Percentiles rank a stretch among this genome's conserved stretches.
phyloP scores from a whole-genome alignment of 2,329 filamentous ascomycete species.

The Alternaria sp. region DNA sequence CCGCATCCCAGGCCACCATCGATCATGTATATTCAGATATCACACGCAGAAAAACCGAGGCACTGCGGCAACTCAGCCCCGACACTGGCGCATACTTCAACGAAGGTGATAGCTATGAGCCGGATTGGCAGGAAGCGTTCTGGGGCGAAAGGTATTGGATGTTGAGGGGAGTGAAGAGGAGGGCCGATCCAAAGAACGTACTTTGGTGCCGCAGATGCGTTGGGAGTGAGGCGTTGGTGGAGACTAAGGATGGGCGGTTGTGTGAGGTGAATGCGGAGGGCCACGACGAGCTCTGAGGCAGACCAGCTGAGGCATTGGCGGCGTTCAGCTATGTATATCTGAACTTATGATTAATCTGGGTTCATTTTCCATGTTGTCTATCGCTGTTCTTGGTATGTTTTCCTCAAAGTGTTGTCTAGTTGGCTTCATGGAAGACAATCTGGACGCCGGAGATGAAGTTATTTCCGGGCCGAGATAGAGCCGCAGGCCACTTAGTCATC shows the following conservation, averaged over 20 bases:
- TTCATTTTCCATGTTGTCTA: fast-evolving
- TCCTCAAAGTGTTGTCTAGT: neutral
- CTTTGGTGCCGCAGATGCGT: constrained; percentile 36
- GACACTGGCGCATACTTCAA: constrained; percentile 39
- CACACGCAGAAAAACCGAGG: constrained; percentile 22
- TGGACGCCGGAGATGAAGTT: neutral
- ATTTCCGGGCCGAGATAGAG: neutral
- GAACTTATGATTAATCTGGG: neutral
- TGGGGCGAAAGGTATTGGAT: constrained; percentile 26
- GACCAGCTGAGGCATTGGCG: neutral
- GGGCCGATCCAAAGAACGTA: constrained; percentile 26
- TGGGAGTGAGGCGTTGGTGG: constrained; percentile 32
- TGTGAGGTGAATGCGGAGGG: constrained; percentile 9
- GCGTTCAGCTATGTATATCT: fast-evolving
- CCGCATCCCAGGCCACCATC: constrained; percentile 6
- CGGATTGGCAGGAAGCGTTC: constrained; percentile 34
- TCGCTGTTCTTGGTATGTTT: neutral
- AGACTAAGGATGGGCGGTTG: constrained; percentile 22
- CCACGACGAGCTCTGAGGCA: neutral
- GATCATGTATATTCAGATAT: constrained; percentile 24
- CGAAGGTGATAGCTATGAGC: constrained; percentile 32
- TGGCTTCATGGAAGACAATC: neutral
- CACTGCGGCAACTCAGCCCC: constrained; percentile 22
- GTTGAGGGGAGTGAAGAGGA: constrained; percentile 26
- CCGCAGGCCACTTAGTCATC: neutral